Evolutionary conservation across 1,139 yeast genomes (phyloP).

Genomic region (Pichia sp.): DNA sequence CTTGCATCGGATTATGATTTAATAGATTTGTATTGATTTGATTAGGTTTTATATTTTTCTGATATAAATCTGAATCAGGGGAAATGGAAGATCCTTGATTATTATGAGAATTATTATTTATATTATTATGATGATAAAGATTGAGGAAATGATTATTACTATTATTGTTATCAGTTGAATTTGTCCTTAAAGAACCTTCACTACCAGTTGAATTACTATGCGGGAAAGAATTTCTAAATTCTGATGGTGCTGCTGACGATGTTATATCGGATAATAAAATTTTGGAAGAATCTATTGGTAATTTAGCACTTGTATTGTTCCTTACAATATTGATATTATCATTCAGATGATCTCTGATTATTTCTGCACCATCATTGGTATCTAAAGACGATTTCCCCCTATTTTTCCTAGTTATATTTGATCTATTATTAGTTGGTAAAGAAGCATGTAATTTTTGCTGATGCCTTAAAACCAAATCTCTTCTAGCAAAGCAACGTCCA

Average conservation of each 20-base stretch:
- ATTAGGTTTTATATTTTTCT: slow-evolving; percentile 3
- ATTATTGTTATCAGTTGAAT: slow-evolving; percentile 1
- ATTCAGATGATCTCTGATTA: slow-evolving; percentile 28
- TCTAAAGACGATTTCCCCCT: too few relatives aligned
- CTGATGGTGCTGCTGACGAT: too few relatives aligned
- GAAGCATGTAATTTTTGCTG: slow-evolving; percentile 87
- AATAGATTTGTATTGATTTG: neutral
- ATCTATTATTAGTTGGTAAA: slow-evolving; percentile 31
- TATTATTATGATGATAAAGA: neutral
- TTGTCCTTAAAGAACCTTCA: slow-evolving; percentile 4
- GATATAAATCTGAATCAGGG: slow-evolving; percentile 7
- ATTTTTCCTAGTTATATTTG: slow-evolving; percentile 26
- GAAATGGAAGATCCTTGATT: slow-evolving; percentile 10
- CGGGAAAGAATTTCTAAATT: too few relatives aligned
- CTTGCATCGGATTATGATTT: slow-evolving; percentile 1
- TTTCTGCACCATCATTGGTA: slow-evolving; percentile 27
- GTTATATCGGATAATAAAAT: too few relatives aligned
- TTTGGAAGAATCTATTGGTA: slow-evolving; percentile 20
- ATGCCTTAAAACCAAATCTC: slow-evolving; percentile 86
- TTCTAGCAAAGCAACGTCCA: slow-evolving; percentile 87
- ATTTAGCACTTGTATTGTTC: slow-evolving; percentile 28
- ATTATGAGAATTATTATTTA: neutral
- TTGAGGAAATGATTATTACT: slow-evolving; percentile 3
- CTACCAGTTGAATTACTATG: neutral
- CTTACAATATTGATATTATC: slow-evolving; percentile 32